Percentiles rank a stretch among this genome's conserved stretches.
Conservation (phyloP, 768 basidiomycete species). For the Leucosporidium scottii region DNA sequence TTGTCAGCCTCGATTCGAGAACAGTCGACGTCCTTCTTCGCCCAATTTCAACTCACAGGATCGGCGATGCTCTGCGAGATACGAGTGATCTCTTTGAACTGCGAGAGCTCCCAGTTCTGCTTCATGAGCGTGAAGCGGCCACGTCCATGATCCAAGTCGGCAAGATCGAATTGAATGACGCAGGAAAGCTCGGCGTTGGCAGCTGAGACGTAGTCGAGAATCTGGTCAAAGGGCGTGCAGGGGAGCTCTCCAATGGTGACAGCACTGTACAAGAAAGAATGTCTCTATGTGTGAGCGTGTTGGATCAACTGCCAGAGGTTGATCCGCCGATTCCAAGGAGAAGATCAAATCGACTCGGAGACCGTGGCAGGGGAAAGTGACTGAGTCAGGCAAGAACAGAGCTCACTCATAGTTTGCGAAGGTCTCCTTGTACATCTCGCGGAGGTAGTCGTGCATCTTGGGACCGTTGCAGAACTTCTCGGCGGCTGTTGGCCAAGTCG, state of each 20-base stretch:
- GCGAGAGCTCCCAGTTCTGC: slow-evolving; percentile 1
- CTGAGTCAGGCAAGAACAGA: no score
- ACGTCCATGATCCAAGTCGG: background rate
- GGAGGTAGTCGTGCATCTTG: slow-evolving; percentile 58
- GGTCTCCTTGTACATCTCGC: slow-evolving; percentile 60
- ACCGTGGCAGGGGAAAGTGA: no score
- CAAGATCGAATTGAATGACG: slow-evolving; percentile 58
- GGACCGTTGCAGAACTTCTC: slow-evolving; percentile 46
- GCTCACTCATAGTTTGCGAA: slow-evolving; percentile 50
- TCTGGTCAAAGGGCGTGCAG: slow-evolving; percentile 43
- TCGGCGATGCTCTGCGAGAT: no score
- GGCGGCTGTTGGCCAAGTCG: slow-evolving; percentile 14
- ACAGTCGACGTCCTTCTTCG: background rate
- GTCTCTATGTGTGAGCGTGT: slow-evolving; percentile 19
- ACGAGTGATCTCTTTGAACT: slow-evolving; percentile 18
- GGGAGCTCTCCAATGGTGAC: slow-evolving; percentile 41
- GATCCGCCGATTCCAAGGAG: no score
- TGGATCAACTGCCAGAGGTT: no score
- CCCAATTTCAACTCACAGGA: no score
- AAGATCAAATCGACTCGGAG: no score
- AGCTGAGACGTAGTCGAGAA: slow-evolving; percentile 56
- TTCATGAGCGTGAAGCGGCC: slow-evolving; percentile 8
- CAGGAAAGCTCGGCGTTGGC: slow-evolving; percentile 53
- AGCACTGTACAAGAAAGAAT: background rate
- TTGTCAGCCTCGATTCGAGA: no score